Evolutionary conservation across 2,329 filamentous ascomycete genomes (phyloP).

Genomic region (Didymella pinodella): DNA sequence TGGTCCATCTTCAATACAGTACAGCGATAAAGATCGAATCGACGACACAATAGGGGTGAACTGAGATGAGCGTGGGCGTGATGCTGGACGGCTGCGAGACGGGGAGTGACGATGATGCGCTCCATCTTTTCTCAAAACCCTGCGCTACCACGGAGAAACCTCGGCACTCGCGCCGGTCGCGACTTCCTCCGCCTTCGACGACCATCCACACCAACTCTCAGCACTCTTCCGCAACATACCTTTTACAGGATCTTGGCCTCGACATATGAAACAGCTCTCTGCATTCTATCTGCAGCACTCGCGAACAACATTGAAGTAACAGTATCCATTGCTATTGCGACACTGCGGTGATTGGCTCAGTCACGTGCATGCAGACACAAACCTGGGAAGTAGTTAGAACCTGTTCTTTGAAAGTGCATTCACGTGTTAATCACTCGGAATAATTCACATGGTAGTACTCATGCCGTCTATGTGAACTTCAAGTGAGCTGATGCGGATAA

Average conservation of each 20-base stretch:
- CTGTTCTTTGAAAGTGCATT: too few species aligned
- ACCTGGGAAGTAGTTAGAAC: too few species aligned
- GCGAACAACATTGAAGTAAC: too few species aligned
- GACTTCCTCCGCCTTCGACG: conserved; percentile 16
- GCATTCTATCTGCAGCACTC: too few species aligned
- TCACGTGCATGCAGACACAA: too few species aligned
- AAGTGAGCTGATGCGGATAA: too few species aligned
- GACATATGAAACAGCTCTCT: too few species aligned
- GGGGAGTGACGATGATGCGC: conserved; percentile 35
- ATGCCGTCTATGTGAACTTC: too few species aligned
- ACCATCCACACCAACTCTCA: conserved; percentile 8
- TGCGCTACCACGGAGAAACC: conserved; percentile 31
- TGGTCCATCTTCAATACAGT: conserved; percentile 75
- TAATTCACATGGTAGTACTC: too few species aligned
- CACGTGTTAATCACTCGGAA: too few species aligned
- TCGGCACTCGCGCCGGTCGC: conserved; percentile 20
- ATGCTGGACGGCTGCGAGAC: conserved; percentile 24
- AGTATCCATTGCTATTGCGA: too few species aligned
- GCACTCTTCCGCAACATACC: neutral
- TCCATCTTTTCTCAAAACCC: conserved; percentile 42
- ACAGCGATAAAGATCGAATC: neutral
- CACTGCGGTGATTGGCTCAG: too few species aligned
- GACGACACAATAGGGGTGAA: conserved; percentile 43
- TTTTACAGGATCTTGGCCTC: neutral
- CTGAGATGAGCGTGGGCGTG: conserved; percentile 28